phyloP scores from a whole-genome alignment of 2,329 filamentous ascomycete species.

The Colletotrichum costaricense region DNA sequence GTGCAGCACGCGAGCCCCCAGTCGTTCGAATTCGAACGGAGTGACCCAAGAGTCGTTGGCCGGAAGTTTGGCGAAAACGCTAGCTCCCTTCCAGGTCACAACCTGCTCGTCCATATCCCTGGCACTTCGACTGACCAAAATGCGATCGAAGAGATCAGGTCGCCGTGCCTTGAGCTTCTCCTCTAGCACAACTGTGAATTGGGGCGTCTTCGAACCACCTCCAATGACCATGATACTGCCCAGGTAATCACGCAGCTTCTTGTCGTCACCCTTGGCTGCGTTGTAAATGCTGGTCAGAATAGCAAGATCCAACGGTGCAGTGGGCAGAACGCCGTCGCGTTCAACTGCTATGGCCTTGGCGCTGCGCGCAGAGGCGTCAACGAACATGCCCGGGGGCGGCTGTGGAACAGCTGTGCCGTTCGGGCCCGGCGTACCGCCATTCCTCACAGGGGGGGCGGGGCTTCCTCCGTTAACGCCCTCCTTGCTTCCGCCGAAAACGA shows the following conservation, averaged over 20 bases:
- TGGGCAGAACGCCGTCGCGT: constrained; percentile 83
- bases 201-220: constrained; percentile 83
- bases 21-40: constrained; percentile 85
- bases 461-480: constrained; percentile 60
- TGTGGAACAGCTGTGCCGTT: constrained; percentile 44
- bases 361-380: constrained; percentile 63
- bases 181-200: constrained; percentile 86
- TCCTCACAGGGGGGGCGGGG: constrained; percentile 62
- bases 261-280: constrained; percentile 88
- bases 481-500: constrained; percentile 64
- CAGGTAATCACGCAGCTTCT: constrained; percentile 90
- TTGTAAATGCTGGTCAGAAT: constrained; percentile 91
- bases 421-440: constrained; percentile 57
- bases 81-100: constrained; percentile 97
- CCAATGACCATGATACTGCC: constrained; percentile 92
- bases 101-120: constrained; percentile 97
- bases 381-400: constrained; percentile 58
- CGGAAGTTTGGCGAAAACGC: constrained; percentile 91
- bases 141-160: constrained; percentile 69
- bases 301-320: constrained; percentile 87
- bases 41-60: constrained; percentile 98
- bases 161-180: constrained; percentile 78
- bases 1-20: constrained; percentile 84
- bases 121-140: constrained; percentile 77
- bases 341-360: constrained; percentile 70